Conservation (phyloP, 106 monocot genomes). For the Platanthera guangdongensis region DNA sequence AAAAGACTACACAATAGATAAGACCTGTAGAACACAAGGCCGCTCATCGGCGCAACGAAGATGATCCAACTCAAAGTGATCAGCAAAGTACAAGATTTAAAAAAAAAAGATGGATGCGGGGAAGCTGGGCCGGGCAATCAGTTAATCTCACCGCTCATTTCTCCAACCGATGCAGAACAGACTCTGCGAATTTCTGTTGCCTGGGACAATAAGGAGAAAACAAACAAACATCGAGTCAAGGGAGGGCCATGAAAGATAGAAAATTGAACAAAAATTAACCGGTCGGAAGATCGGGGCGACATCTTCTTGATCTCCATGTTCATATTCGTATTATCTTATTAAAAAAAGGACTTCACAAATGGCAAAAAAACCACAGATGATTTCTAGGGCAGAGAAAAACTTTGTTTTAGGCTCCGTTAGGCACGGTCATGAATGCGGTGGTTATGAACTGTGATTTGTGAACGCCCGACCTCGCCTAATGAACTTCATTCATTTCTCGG, state of each 20-base stretch:
- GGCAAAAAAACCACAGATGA: too few relatives aligned
- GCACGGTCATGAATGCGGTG: too few relatives aligned
- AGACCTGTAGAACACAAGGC: background rate
- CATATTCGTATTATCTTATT: too few relatives aligned
- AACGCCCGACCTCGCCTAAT: too few relatives aligned
- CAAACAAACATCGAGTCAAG: too few relatives aligned
- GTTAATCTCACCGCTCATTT: background rate
- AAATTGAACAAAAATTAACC: background rate
- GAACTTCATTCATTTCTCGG: too few relatives aligned
- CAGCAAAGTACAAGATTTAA: background rate
- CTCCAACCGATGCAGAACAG: constrained; percentile 5
- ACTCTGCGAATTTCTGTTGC: constrained; percentile 4
- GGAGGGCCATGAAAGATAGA: too few relatives aligned
- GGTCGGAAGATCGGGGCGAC: background rate
- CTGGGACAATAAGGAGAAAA: background rate
- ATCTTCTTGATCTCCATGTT: too few relatives aligned
- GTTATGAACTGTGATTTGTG: too few relatives aligned
- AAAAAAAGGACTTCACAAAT: too few relatives aligned
- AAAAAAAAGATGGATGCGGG: background rate
- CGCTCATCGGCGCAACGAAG: background rate
- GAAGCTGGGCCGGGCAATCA: background rate
- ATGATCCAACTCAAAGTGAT: background rate
- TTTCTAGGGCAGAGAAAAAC: too few relatives aligned
- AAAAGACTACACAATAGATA: background rate
- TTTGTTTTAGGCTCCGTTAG: too few relatives aligned